Conservation (phyloP, 2,329 filamentous ascomycete species). For the Ophiosphaerella herpotricha region DNA sequence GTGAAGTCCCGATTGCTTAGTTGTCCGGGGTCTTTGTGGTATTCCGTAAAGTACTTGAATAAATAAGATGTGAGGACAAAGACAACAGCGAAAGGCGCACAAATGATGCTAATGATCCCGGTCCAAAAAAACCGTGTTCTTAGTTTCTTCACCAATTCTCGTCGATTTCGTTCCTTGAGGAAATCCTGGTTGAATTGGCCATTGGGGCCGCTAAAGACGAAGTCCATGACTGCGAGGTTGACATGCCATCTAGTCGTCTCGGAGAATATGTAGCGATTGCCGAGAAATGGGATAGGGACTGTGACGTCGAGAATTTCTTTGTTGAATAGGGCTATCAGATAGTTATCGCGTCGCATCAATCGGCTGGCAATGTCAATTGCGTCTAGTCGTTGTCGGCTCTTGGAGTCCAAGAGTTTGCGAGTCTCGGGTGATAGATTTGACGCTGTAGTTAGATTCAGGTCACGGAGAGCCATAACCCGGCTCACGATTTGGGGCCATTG, state of each 20-base stretch:
- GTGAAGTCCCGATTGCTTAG: conserved; percentile 91
- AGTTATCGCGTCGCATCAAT: conserved; percentile 95
- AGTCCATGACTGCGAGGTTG: conserved; percentile 86
- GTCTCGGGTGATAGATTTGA: conserved; percentile 63
- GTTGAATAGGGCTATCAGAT: conserved; percentile 95
- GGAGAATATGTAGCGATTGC: conserved; percentile 81
- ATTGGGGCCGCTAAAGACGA: conserved; percentile 81
- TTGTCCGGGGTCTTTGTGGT: conserved; percentile 88
- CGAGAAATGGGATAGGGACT: conserved; percentile 81
- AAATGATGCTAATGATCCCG: conserved; percentile 82
- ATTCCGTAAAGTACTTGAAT: conserved; percentile 96
- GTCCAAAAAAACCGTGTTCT: conserved; percentile 79
- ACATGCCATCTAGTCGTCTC: conserved; percentile 91
- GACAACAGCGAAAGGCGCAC: conserved; percentile 83
- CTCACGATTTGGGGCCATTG: conserved; percentile 92
- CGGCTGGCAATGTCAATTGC: conserved; percentile 97
- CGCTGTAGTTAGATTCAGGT: conserved; percentile 85
- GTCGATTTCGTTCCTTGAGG: conserved; percentile 79
- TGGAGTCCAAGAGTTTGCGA: conserved; percentile 71
- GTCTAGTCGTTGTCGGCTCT: conserved; percentile 92
- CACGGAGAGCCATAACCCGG: conserved; percentile 80
- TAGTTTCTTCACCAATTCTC: conserved; percentile 76
- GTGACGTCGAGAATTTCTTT: conserved; percentile 91
- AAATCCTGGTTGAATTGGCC: conserved; percentile 88
- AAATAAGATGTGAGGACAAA: conserved; percentile 90